These are phyloP conservation scores for Dendrobium huoshanense DNA, from an alignment of 106 monocot genomes.

Conservation along the genomic window DNA sequence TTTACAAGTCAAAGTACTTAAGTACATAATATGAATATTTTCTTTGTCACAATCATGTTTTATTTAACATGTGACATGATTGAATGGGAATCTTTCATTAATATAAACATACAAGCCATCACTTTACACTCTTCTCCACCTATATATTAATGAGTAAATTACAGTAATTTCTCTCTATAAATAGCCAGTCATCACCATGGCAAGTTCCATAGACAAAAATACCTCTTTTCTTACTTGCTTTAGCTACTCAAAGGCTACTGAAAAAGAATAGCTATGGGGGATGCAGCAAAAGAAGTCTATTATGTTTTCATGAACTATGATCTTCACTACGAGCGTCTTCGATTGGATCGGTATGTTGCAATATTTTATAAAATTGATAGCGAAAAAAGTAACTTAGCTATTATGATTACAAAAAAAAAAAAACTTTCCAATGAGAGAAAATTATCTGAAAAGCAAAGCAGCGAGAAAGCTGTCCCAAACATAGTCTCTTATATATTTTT, in stretches of 20 bases:
- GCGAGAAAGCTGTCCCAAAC: too few species aligned
- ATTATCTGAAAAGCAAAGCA: too few species aligned
- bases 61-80: not conserved
- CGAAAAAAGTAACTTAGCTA: too few species aligned
- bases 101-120: not conserved
- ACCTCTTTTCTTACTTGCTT: not conserved
- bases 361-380: too few species aligned
- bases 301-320: constrained; percentile 81
- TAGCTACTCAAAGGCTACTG: not conserved
- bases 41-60: not conserved
- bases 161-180: not conserved
- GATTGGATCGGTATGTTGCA: constrained; percentile 22
- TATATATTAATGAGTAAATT: not conserved
- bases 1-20: not conserved
- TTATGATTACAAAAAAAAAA: too few species aligned
- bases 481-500: not conserved
- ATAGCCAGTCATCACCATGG: not conserved
- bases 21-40: not conserved
- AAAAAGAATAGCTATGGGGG: constrained; percentile 5
- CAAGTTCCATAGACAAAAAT: not conserved
- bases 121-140: not conserved
- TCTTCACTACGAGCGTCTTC: constrained; percentile 46
- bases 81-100: not conserved
- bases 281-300: constrained; percentile 19
- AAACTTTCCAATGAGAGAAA: too few species aligned